phyloP scores from a whole-genome alignment of 371 early-diverging fungal genomes.

The Homolaphlyctis polyrhiza region DNA sequence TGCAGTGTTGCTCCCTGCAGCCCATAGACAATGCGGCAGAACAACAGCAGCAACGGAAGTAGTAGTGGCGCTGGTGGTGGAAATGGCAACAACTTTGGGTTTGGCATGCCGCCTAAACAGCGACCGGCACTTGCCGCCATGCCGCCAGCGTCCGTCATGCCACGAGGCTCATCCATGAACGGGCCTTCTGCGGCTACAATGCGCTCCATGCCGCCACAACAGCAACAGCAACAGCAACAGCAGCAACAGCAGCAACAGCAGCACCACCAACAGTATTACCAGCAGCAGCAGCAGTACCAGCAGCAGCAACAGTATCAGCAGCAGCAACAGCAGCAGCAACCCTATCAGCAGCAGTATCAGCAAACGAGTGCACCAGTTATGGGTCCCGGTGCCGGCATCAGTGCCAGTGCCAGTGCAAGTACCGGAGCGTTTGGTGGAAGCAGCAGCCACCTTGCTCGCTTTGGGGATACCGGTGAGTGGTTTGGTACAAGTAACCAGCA shows the following conservation, averaged over 20 bases:
- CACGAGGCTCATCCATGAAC: background rate
- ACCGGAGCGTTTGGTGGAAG: too few relatives aligned
- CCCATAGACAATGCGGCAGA: too few relatives aligned
- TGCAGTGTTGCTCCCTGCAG: too few relatives aligned
- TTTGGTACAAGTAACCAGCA: too few relatives aligned
- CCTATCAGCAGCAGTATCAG: background rate
- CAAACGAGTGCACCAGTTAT: background rate
- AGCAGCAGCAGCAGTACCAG: background rate
- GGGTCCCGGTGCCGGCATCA: background rate
- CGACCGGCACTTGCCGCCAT: too few relatives aligned
- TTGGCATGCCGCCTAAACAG: background rate
- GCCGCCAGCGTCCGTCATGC: too few relatives aligned
- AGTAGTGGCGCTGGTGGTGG: background rate
- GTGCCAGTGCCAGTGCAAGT: too few relatives aligned
- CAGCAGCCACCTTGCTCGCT: too few relatives aligned
- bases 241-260: background rate
- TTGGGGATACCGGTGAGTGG: too few relatives aligned
- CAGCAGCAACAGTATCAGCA: background rate
- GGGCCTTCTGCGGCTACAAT: background rate
- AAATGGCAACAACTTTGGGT: background rate
- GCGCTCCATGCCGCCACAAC: background rate
- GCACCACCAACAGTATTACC: background rate
- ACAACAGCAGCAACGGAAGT: background rate
- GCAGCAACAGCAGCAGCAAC: background rate
- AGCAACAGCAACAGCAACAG: background rate